Percentiles rank a stretch among this genome's conserved stretches.
phyloP scores from a whole-genome alignment of 148 eudicot species.

The Camellia granthamiana region DNA sequence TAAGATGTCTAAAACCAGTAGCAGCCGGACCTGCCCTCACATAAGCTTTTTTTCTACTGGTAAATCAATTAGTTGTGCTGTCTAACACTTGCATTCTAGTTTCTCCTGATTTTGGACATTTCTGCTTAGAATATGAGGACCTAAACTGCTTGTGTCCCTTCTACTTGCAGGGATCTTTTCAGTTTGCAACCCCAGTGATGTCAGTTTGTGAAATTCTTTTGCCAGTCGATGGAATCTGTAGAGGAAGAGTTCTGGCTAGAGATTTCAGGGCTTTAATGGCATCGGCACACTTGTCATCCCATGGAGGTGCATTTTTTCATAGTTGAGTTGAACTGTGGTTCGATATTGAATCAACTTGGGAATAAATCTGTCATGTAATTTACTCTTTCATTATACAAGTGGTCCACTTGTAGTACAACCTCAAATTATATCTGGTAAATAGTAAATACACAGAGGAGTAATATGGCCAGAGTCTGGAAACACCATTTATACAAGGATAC shows the following conservation, averaged over 20 bases:
- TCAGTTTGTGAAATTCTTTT: background rate
- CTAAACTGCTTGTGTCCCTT: constrained; percentile 4
- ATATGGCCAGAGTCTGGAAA: background rate
- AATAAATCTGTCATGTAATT: no score
- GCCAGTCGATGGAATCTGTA: no score
- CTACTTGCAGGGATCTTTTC: constrained; percentile 22
- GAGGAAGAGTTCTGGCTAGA: no score
- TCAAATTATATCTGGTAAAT: background rate
- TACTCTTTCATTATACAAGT: no score
- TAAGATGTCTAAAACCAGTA: constrained; percentile 64
- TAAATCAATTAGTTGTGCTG: constrained; percentile 5
- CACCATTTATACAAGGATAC: background rate
- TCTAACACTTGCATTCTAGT: background rate
- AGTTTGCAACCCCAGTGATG: constrained; percentile 8
- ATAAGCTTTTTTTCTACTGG: constrained; percentile 29
- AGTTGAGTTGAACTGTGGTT: no score
- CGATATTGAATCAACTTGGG: no score
- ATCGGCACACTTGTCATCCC: no score
- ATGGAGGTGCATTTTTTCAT: no score
- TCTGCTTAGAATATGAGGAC: background rate
- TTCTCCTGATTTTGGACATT: background rate
- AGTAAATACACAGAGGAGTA: background rate
- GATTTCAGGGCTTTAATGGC: no score
- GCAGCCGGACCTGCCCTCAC: constrained; percentile 55
- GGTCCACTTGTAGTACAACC: background rate